phyloP scores from a whole-genome alignment of 164 flowering plant genomes.

The Saururus chinensis region DNA sequence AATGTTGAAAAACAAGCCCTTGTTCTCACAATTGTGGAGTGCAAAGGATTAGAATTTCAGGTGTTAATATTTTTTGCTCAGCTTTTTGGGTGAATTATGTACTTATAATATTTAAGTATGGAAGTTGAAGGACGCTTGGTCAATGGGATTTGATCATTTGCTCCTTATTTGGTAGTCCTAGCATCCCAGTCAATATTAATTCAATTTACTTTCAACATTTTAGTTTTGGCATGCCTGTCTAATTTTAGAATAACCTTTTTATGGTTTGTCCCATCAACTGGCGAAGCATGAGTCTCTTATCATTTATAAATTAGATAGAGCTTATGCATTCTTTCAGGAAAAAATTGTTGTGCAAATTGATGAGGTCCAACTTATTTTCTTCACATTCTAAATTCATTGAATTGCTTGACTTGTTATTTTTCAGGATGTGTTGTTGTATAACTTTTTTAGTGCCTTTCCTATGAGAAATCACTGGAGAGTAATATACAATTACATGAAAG shows the following conservation, averaged over 20 bases:
- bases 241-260: neutral
- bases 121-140: neutral
- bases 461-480: slow-evolving; percentile 66
- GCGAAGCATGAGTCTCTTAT: too few relatives aligned
- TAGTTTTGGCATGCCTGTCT: too few relatives aligned
- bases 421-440: slow-evolving; percentile 71
- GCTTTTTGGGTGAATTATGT: neutral
- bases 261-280: neutral
- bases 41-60: slow-evolving; percentile 86
- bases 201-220: too few relatives aligned
- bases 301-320: too few relatives aligned
- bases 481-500: slow-evolving; percentile 54
- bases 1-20: slow-evolving; percentile 68
- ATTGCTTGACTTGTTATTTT: neutral
- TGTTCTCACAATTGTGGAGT: slow-evolving; percentile 63
- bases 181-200: too few relatives aligned
- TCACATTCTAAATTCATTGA: too few relatives aligned
- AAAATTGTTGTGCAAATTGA: too few relatives aligned
- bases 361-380: neutral
- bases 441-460: slow-evolving; percentile 69
- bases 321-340: too few relatives aligned
- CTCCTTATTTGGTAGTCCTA: neutral
- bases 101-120: neutral
- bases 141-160: too few relatives aligned
- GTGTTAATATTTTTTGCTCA: slow-evolving; percentile 15